Conservation (phyloP, 768 basidiomycete species). For the Collybiopsis luxurians region DNA sequence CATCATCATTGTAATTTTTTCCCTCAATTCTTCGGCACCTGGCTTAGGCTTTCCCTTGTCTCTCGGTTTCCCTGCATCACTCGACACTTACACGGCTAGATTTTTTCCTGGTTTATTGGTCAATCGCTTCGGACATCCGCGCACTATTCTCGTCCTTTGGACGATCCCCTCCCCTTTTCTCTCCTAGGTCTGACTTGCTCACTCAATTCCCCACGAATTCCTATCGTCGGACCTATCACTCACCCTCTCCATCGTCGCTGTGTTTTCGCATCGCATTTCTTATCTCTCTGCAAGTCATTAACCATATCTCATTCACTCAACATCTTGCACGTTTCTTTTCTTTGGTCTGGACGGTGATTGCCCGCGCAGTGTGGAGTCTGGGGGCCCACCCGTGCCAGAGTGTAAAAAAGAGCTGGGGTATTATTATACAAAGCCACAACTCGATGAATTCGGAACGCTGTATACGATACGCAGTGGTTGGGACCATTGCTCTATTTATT, state of each 20-base stretch:
- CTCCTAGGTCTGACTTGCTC: neutral
- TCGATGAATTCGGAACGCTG: slow-evolving; percentile 5
- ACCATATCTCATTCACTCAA: neutral
- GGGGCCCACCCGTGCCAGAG: neutral
- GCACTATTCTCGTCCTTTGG: neutral
- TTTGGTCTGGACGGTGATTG: slow-evolving; percentile 1
- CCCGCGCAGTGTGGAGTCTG: slow-evolving; percentile 2
- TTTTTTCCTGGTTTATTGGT: neutral
- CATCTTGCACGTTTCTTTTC: slow-evolving; percentile 7
- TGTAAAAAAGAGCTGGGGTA: slow-evolving; percentile 5
- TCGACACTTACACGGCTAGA: neutral
- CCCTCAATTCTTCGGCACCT: neutral
- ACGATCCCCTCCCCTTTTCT: neutral
- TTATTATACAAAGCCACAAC: neutral
- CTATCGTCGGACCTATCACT: neutral
- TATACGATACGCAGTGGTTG: slow-evolving; percentile 7
- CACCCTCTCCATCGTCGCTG: neutral
- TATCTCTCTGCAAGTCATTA: neutral
- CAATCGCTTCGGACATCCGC: slow-evolving; percentile 9
- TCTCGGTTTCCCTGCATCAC: neutral
- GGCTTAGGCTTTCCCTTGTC: neutral
- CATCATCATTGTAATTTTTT: slow-evolving; percentile 2
- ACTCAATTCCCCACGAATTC: too few species aligned
- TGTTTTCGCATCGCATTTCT: slow-evolving; percentile 6
- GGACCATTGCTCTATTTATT: slow-evolving; percentile 8